phyloP scores from a whole-genome alignment of 345 rosid species.

The Carallia pectinifolia region DNA sequence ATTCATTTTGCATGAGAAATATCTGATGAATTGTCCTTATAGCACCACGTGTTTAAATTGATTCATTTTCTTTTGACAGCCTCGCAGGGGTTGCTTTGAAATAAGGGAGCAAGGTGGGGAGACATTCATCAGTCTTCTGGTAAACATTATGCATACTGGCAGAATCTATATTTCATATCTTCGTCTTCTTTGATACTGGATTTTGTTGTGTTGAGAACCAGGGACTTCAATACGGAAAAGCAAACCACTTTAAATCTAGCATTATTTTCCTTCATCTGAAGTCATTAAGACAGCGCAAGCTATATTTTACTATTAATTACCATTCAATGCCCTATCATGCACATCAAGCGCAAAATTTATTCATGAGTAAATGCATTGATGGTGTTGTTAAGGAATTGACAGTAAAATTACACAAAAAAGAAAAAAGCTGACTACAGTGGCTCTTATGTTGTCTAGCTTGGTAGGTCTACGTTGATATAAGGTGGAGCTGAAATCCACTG shows the following conservation, averaged over 20 bases:
- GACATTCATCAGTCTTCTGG: slow-evolving; percentile 81
- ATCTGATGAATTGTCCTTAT: neutral
- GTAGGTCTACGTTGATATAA: too few relatives aligned
- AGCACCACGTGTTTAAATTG: neutral
- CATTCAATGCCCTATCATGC: too few relatives aligned
- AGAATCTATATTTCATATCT: neutral
- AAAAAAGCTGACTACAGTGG: too few relatives aligned
- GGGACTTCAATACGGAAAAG: neutral
- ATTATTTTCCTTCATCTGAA: too few relatives aligned
- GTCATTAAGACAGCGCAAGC: too few relatives aligned
- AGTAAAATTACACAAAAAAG: too few relatives aligned
- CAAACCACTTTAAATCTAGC: neutral
- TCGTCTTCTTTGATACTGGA: neutral
- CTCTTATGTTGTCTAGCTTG: too few relatives aligned
- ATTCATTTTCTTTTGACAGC: slow-evolving; percentile 38
- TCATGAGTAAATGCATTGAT: too few relatives aligned
- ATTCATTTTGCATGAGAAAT: neutral
- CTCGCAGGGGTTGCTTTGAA: slow-evolving; percentile 92
- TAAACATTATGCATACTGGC: slow-evolving; percentile 59
- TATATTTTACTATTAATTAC: too few relatives aligned
- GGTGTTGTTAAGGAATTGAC: too few relatives aligned
- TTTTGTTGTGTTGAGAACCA: neutral
- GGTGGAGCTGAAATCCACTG: too few relatives aligned
- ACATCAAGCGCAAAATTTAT: too few relatives aligned
- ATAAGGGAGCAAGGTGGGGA: slow-evolving; percentile 70